phyloP scores from a whole-genome alignment of 73 alveolate species.

The Paramecium primaurelia region DNA sequence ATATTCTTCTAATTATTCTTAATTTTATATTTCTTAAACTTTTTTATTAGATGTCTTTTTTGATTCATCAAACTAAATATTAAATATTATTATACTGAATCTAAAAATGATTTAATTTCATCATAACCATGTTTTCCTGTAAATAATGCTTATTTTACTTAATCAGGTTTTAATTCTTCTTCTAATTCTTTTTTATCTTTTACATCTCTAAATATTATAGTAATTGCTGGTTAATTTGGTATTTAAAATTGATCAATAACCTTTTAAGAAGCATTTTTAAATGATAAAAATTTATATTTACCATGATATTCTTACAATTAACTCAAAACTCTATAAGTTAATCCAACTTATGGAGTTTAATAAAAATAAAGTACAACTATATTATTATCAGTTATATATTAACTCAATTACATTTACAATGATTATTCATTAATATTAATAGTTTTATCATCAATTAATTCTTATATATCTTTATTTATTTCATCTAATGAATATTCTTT shows the following conservation, averaged over 20 bases:
- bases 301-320: slow-evolving; percentile 20
- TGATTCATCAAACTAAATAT: not conserved
- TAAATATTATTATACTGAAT: not conserved
- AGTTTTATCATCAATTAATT: slow-evolving; percentile 19
- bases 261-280: not conserved
- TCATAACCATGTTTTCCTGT: slow-evolving; percentile 13
- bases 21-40: not conserved
- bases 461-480: not conserved
- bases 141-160: slow-evolving; percentile 1
- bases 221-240: not conserved
- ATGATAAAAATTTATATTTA: not conserved
- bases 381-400: not conserved
- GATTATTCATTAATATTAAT: not conserved
- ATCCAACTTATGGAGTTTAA: not conserved
- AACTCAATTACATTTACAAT: not conserved
- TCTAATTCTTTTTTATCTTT: slow-evolving; percentile 14
- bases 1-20: not conserved
- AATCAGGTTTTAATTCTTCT: slow-evolving; percentile 2
- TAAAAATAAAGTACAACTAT: not conserved
- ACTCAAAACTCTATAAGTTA: slow-evolving; percentile 9
- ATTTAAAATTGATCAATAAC: not conserved
- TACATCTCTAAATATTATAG: slow-evolving; percentile 21
- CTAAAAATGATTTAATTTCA: not conserved
- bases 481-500: not conserved
- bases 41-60: slow-evolving; percentile 1